A percentile compares a stretch with the other conserved stretches of the same genome.
phyloP scores from a whole-genome alignment of 768 basidiomycete genomes.

The Ramaria rubella region DNA sequence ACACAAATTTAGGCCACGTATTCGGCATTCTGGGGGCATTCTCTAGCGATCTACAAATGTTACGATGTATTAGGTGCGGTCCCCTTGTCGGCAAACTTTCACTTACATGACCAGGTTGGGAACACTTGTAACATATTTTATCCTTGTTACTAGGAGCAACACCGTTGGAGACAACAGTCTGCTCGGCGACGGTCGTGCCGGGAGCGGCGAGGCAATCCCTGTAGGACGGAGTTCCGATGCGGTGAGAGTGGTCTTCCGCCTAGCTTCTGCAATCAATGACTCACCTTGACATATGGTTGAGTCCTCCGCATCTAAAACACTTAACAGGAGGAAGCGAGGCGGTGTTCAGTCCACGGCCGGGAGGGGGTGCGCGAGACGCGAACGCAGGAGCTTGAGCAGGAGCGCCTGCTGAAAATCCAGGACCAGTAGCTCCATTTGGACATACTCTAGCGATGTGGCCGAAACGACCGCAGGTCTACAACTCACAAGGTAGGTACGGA shows the following conservation, averaged over 20 bases:
- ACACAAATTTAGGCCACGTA: conserved; percentile 10
- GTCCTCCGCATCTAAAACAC: conserved; percentile 85
- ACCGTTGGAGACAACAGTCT: conserved; percentile 36
- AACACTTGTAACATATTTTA: conserved; percentile 86
- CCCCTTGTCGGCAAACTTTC: conserved; percentile 22
- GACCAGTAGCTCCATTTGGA: conserved; percentile 40
- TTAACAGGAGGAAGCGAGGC: conserved; percentile 76
- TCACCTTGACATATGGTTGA: conserved; percentile 81
- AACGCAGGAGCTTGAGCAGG: conserved; percentile 31
- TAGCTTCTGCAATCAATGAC: background rate
- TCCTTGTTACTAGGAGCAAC: conserved; percentile 44
- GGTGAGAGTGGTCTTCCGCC: background rate
- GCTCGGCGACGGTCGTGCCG: conserved; percentile 43
- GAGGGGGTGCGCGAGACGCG: conserved; percentile 63
- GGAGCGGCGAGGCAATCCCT: conserved; percentile 81
- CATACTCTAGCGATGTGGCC: conserved; percentile 80
- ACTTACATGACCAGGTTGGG: conserved; percentile 81
- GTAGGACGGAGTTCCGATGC: background rate
- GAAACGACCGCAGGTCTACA: conserved; percentile 70
- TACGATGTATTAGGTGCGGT: too few species aligned
- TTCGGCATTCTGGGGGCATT: conserved; percentile 20
- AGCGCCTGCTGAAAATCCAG: conserved; percentile 23
- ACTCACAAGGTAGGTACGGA: background rate
- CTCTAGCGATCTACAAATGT: conserved; percentile 19
- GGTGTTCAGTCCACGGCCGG: conserved; percentile 68